These are phyloP conservation scores for Solanum tarijense DNA, from an alignment of 257 asterid genomes.

Conservation along the genomic window DNA sequence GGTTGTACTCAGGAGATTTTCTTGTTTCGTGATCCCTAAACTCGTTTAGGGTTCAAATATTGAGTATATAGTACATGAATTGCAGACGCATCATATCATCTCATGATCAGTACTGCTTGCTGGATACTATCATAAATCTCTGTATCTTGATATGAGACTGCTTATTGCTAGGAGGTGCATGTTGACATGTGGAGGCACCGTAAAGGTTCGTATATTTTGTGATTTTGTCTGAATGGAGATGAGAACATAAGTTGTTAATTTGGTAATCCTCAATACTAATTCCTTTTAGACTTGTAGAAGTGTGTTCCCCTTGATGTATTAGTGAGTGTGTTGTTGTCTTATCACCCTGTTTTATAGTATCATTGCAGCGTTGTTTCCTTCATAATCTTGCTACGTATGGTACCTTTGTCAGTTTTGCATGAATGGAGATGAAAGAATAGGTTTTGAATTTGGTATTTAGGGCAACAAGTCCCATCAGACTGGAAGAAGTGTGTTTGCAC, in stretches of 20 bases:
- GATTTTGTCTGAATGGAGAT: neutral
- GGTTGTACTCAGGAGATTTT: neutral
- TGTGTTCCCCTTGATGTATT: neutral
- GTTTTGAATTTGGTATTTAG: neutral
- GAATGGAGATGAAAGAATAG: neutral
- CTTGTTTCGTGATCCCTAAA: conserved; percentile 31
- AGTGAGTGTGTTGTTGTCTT: neutral
- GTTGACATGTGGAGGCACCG: conserved; percentile 40
- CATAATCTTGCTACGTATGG: neutral
- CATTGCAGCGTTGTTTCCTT: neutral
- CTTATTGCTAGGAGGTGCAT: conserved; percentile 64
- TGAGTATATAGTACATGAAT: conserved; percentile 51
- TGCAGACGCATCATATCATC: conserved; percentile 52
- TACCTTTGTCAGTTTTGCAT: conserved; percentile 13
- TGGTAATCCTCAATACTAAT: neutral
- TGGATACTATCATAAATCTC: conserved; percentile 50
- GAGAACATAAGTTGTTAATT: neutral
- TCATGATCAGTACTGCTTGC: conserved; percentile 46
- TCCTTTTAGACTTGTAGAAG: neutral
- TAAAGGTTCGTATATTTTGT: conserved; percentile 59
- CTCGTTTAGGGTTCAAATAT: conserved; percentile 44
- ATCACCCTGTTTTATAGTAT: neutral
- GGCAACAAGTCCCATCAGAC: neutral
- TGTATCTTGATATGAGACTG: conserved; percentile 53
- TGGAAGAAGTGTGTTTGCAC: neutral